Conservation (phyloP, 768 basidiomycete species). For the Psilocybe azurescens region DNA sequence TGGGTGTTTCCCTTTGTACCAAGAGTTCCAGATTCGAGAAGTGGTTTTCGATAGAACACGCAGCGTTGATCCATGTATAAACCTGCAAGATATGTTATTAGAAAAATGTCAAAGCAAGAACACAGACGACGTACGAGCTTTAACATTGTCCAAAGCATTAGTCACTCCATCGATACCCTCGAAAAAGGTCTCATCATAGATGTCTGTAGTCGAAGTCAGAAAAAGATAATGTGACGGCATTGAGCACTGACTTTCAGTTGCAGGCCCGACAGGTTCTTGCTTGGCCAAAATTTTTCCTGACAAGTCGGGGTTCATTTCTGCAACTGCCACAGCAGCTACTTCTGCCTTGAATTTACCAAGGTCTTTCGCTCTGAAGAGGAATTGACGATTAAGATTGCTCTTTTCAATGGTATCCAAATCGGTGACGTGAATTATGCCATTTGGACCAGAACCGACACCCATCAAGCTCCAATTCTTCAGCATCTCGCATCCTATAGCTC, state of each 20-base stretch:
- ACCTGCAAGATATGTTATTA: conserved; percentile 50
- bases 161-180: conserved; percentile 89
- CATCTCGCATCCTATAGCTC: conserved; percentile 99
- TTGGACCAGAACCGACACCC: conserved; percentile 82
- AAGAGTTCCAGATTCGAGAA: conserved; percentile 96
- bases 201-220: conserved; percentile 65
- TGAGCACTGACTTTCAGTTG: conserved; percentile 81
- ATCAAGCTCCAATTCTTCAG: conserved; percentile 99
- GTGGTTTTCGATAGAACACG: conserved; percentile 93
- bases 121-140: conserved; percentile 72
- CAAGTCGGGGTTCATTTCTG: conserved; percentile 95
- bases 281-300: conserved; percentile 84
- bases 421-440: conserved; percentile 89
- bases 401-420: conserved; percentile 99
- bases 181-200: conserved; percentile 92
- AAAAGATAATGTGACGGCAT: conserved; percentile 20
- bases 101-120: not conserved
- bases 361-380: conserved; percentile 96
- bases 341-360: conserved; percentile 97
- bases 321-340: conserved; percentile 88
- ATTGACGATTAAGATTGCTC: conserved; percentile 97
- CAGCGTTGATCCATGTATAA: conserved; percentile 99
- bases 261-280: conserved; percentile 92
- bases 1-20: conserved; percentile 99
- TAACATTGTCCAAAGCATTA: conserved; percentile 96